Conservation (phyloP, 2,329 filamentous ascomycete species). For the Ophiobolus disseminans region DNA sequence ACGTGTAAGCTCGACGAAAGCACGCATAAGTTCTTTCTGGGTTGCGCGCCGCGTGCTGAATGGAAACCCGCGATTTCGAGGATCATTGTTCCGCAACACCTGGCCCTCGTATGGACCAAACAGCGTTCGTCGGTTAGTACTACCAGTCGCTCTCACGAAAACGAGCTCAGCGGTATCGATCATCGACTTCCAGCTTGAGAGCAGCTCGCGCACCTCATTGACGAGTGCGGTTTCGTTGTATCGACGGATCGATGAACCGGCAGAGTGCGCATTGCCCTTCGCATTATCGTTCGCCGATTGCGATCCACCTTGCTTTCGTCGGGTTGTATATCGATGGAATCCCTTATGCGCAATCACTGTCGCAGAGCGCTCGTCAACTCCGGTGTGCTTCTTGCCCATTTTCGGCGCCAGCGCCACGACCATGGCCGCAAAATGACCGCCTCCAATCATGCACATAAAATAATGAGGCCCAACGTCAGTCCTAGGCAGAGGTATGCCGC, state of each 20-base stretch:
- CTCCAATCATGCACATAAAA: slow-evolving; percentile 98
- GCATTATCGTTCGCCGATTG: slow-evolving; percentile 93
- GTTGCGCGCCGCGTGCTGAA: slow-evolving; percentile 93
- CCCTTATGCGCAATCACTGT: slow-evolving; percentile 94
- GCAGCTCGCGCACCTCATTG: slow-evolving; percentile 82
- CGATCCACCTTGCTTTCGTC: slow-evolving; percentile 93
- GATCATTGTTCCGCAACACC: slow-evolving; percentile 78
- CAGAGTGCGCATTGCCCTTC: slow-evolving; percentile 94
- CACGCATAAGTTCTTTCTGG: slow-evolving; percentile 91
- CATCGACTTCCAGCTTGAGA: slow-evolving; percentile 83
- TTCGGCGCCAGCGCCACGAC: slow-evolving; percentile 87
- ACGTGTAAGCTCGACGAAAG: slow-evolving; percentile 90
- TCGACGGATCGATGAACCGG: slow-evolving; percentile 84
- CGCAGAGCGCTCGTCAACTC: slow-evolving; percentile 81
- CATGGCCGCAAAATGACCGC: slow-evolving; percentile 97
- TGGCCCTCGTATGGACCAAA: slow-evolving; percentile 93
- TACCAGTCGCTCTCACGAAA: slow-evolving; percentile 88
- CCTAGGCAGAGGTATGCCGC: slow-evolving; percentile 64
- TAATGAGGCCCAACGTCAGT: slow-evolving; percentile 79
- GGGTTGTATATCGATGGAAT: slow-evolving; percentile 95
- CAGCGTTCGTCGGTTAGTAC: slow-evolving; percentile 82
- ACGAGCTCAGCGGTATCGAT: slow-evolving; percentile 85
- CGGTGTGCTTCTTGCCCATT: slow-evolving; percentile 70
- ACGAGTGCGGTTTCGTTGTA: slow-evolving; percentile 93
- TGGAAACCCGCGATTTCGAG: slow-evolving; percentile 83